Base-by-base conservation (phyloP, 2,329 filamentous ascomycete genomes). In the Coleophoma cylindrospora region DNA sequence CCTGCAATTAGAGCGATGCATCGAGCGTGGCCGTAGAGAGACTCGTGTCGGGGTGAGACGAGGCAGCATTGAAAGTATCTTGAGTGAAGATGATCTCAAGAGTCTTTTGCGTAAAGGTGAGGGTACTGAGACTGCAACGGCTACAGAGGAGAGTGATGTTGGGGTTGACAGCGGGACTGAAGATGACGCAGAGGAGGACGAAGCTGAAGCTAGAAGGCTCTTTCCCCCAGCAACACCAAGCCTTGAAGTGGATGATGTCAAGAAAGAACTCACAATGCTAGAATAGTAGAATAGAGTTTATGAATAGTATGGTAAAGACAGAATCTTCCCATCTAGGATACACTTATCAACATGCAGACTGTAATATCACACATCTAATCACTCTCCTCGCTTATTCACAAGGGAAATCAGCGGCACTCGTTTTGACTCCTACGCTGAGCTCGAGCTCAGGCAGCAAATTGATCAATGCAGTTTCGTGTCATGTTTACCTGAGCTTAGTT, bases 1-100 rank as follows among this genome's bases (percentile, higher is more conserved):
- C 46, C 80, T 96, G 57, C 89, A 89, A 61, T 75, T 96, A 9
- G 94, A 99, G 70, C 77, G 84, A 45, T 64, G 81, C 45, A 75
- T 86, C n/a, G 81, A 86, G 61, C 67, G 71, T 53, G 83, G 81
- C 1, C 68, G 83, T 15, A 66, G 71, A 45, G 76, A 79, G 62
- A 81, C 79, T 34, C 67, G 79, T 50, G 67, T 71, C 3, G 70
- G 71, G 56, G 63, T 70, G 12, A 63, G 77, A 48, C 65, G 76
- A 49, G 75, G 75, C 4, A 80, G 77, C 50, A 74, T 83, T 37
- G 79, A 84, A 62, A 80, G 76, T 36, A 80, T 84, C 8, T 64
- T 84, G 37, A 82, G 79, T 54, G 79, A 83, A 56, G 81, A 84
- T 47, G 80, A 84, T 54, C 60, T 84, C 48, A 68, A 69, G 55